Evolutionary conservation across 2,329 filamentous ascomycete genomes (phyloP), one percentile per base, ranked within the genome.

Genomic region (Penicillium psychrosexuale): DNA sequence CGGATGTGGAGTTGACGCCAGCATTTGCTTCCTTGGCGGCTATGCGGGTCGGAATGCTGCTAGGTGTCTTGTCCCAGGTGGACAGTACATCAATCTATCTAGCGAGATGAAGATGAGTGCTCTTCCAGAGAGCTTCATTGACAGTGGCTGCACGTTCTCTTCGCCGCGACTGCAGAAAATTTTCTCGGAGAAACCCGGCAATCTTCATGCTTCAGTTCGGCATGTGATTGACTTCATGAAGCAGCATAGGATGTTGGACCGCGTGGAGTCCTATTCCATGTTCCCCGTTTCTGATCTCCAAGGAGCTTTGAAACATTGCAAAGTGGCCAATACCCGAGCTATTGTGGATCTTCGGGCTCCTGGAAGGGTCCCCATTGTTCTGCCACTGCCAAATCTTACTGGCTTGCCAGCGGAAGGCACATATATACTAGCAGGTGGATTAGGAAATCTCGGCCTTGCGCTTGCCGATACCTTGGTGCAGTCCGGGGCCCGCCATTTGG

Each of bases 391-490:
- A 6, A 53, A 56, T 15, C 47, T 60, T 24, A 42, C 50, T 1
- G 31, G 44, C 24, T 24, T 61, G 1, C 47, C 59, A 5, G 40
- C 47, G 11, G 44, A 51, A 27, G 44, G 47, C 9, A 64, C 63
- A 2, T 66, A 63, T 11, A 55, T 66, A 6, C 55, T 66, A 22
- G 61, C 60, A 9, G 62, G 62, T 44, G 64, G 64, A 1, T 44
- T 66, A n/a, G 61, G 64, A 9, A 61, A 58, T 28, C 52, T 66
- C 1, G 64, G 64, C 13, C 54, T 64, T 24, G 56, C 61, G 8
- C 42, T 63, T 28, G 64, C 64, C 7, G 51, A 58, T 11, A 63
- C 54, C 4, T 47, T 66, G 38, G 53, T 54, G 7, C 47, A 55
- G 8, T 57, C 51, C 40, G 62, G 63, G 7, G 61, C 63, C 15